A percentile compares a stretch with the other conserved stretches of the same genome.
Conservation (phyloP, 192 early-diverging fungal genomes). For the Phlyctochytrium arcticum region DNA sequence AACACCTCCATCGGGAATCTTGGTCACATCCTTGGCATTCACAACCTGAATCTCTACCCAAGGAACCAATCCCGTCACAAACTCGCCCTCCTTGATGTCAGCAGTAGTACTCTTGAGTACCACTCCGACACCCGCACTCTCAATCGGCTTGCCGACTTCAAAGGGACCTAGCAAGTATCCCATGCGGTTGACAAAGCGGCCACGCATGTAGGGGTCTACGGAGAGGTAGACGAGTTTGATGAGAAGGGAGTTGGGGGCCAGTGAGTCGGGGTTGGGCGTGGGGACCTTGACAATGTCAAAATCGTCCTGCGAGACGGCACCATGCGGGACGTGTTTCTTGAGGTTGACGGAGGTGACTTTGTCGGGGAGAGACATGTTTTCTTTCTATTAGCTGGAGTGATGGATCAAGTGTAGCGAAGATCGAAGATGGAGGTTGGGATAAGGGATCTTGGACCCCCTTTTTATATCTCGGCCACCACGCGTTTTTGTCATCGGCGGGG, state of each 20-base stretch:
- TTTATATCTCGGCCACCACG: too few species aligned
- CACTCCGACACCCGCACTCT: not conserved
- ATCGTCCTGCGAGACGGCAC: not conserved
- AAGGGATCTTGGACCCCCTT: too few species aligned
- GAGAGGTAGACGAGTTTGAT: not conserved
- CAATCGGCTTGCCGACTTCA: not conserved
- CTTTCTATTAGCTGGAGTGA: too few species aligned
- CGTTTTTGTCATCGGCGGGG: too few species aligned
- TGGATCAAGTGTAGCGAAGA: too few species aligned
- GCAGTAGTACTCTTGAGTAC: not conserved
- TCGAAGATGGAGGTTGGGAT: too few species aligned
- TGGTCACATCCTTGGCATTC: not conserved
- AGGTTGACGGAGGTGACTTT: not conserved
- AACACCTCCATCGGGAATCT: not conserved
- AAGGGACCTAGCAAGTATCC: not conserved
- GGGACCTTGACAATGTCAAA: not conserved
- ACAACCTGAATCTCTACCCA: not conserved
- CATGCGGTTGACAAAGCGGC: not conserved
- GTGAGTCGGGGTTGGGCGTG: not conserved
- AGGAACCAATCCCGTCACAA: not conserved
- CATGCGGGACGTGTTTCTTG: not conserved
- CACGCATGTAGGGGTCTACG: not conserved
- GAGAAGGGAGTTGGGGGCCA: not conserved
- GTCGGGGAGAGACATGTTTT: too few species aligned
- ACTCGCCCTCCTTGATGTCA: not conserved